Conservation (phyloP, 768 basidiomycete genomes). For the Trametes cubensis region DNA sequence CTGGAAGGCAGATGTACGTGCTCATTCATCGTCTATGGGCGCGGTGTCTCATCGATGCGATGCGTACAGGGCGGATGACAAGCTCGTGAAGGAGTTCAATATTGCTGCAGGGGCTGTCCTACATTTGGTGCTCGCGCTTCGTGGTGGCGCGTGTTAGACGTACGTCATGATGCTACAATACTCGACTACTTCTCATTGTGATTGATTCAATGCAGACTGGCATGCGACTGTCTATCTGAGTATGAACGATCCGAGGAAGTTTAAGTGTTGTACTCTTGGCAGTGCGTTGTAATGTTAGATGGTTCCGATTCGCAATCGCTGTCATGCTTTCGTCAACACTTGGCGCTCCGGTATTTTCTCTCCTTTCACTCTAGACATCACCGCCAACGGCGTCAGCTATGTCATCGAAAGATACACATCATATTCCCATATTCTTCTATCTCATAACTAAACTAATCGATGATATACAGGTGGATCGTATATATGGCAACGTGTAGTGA, state of each 20-base stretch:
- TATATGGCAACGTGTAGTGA: background rate
- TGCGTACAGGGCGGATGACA: constrained; percentile 81
- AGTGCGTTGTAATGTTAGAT: constrained; percentile 21
- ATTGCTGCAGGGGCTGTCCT: constrained; percentile 85
- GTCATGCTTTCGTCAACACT: constrained; percentile 8
- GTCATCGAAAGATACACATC: too few relatives aligned
- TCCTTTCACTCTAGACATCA: background rate
- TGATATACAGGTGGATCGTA: too few relatives aligned
- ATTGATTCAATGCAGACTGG: background rate
- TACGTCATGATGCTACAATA: background rate
- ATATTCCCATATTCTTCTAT: too few relatives aligned
- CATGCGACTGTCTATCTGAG: too few relatives aligned
- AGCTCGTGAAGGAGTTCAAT: constrained; percentile 82
- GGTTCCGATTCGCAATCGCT: constrained; percentile 6
- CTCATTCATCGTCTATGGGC: background rate
- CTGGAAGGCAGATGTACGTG: constrained; percentile 89
- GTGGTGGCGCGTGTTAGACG: constrained; percentile 70
- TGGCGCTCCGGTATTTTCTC: background rate
- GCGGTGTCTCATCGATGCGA: background rate
- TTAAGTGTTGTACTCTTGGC: constrained; percentile 4
- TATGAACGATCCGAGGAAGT: constrained; percentile 9
- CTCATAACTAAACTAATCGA: too few relatives aligned
- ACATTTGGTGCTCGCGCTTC: constrained; percentile 93
- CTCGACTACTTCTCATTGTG: background rate
- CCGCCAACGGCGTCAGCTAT: too few relatives aligned